These are phyloP conservation scores for Prunella vulgaris DNA, from an alignment of 257 asterid species.

Conservation along the genomic window DNA sequence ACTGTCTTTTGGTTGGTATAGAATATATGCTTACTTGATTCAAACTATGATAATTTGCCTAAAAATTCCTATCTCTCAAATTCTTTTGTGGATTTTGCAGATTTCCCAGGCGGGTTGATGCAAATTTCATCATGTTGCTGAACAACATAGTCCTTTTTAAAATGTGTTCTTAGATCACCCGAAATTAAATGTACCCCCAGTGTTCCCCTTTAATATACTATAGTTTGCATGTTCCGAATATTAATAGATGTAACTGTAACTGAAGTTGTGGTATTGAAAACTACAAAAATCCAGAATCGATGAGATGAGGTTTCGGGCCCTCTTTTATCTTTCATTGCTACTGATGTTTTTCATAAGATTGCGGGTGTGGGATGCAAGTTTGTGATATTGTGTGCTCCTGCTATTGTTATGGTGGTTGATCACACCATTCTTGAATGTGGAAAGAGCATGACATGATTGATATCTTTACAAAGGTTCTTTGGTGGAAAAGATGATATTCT, in stretches of 20 bases:
- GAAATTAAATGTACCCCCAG: neutral
- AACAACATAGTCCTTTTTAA: neutral
- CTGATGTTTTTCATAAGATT: no score
- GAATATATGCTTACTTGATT: neutral
- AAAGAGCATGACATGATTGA: neutral
- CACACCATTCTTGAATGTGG: neutral
- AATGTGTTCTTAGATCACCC: slow-evolving; percentile 9
- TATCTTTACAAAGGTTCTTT: neutral
- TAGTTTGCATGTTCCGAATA: neutral
- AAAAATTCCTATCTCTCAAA: neutral
- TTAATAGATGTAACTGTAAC: slow-evolving; percentile 9
- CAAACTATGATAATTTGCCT: neutral
- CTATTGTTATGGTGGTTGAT: neutral
- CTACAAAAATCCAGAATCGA: neutral
- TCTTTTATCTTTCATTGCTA: neutral
- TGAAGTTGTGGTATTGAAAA: slow-evolving; percentile 10
- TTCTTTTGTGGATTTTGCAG: slow-evolving; percentile 1
- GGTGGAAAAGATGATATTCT: no score
- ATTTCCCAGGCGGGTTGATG: slow-evolving; percentile 8
- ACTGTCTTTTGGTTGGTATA: no score
- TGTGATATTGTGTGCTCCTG: neutral
- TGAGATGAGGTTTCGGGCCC: neutral
- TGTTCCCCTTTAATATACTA: slow-evolving; percentile 12
- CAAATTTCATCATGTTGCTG: slow-evolving; percentile 1
- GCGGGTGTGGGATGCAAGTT: neutral